These are phyloP conservation scores for Aspergillus unguis DNA, from an alignment of 2,329 filamentous ascomycete species.

Conservation along the genomic window DNA sequence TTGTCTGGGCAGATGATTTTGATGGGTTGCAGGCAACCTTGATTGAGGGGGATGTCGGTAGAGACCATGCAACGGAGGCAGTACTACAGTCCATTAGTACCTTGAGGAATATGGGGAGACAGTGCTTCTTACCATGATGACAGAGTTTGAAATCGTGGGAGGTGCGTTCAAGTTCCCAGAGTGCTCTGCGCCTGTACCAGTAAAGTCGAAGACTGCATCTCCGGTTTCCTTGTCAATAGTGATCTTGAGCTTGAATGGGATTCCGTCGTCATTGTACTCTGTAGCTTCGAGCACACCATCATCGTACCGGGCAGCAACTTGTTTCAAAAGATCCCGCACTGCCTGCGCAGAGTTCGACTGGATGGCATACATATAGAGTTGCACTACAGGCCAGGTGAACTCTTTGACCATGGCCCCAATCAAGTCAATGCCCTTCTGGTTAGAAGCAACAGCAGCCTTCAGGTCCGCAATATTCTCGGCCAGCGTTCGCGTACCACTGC, in stretches of 20 bases:
- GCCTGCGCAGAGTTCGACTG: slow-evolving; percentile 75
- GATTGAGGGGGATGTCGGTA: slow-evolving; percentile 80
- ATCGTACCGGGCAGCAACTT: slow-evolving; percentile 64
- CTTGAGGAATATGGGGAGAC: not conserved
- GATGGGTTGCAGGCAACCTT: slow-evolving; percentile 77
- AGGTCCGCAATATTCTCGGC: slow-evolving; percentile 83
- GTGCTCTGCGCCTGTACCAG: slow-evolving; percentile 73
- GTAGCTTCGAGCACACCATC: slow-evolving; percentile 68
- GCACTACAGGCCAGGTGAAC: slow-evolving; percentile 72
- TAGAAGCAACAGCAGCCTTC: slow-evolving; percentile 81
- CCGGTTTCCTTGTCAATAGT: slow-evolving; percentile 71
- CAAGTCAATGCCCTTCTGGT: slow-evolving; percentile 78
- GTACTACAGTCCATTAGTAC: slow-evolving; percentile 49
- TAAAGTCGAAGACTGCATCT: slow-evolving; percentile 74
- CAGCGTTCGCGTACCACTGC: slow-evolving; percentile 73
- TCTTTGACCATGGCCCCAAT: slow-evolving; percentile 74
- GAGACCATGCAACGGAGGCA: slow-evolving; percentile 78
- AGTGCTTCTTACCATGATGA: slow-evolving; percentile 57
- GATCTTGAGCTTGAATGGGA: slow-evolving; percentile 70
- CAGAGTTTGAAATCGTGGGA: slow-evolving; percentile 75
- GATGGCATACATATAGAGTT: slow-evolving; percentile 80
- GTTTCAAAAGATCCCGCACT: slow-evolving; percentile 71
- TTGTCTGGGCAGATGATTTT: slow-evolving; percentile 66
- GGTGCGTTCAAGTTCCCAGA: slow-evolving; percentile 79
- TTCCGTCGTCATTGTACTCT: slow-evolving; percentile 86